Evolutionary conservation across 441 rosid species (phyloP).

Genomic region (Melastoma candidum): DNA sequence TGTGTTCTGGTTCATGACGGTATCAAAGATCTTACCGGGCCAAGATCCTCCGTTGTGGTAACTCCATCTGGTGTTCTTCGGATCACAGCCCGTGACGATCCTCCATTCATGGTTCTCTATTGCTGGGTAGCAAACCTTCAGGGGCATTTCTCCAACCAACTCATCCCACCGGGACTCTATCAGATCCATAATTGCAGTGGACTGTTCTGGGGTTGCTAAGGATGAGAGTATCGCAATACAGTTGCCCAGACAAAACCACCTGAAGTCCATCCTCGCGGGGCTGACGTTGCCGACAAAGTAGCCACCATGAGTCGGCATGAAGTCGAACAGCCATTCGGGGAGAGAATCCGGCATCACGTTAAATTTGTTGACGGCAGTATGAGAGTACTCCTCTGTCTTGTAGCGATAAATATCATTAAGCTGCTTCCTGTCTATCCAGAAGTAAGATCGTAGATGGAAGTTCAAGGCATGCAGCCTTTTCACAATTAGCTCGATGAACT

Average conservation of each 20-base stretch:
- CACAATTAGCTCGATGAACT: conserved; percentile 2
- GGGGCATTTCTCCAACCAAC: conserved; percentile 8
- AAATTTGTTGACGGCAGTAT: conserved; percentile 7
- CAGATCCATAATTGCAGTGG: conserved; percentile 5
- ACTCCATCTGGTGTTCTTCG: conserved; percentile 10
- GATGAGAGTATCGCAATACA: conserved; percentile 5
- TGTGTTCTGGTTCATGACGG: neutral
- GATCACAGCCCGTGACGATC: conserved; percentile 7
- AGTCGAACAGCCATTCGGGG: conserved; percentile 10
- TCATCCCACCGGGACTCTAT: conserved; percentile 7
- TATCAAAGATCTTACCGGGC: conserved; percentile 1
- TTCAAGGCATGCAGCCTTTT: conserved; percentile 5
- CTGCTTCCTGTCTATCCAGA: conserved; percentile 6
- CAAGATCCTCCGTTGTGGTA: conserved; percentile 11
- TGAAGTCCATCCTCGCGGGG: conserved; percentile 10
- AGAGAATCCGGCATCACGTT: conserved; percentile 8
- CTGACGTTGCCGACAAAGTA: conserved; percentile 8
- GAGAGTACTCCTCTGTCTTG: conserved; percentile 9
- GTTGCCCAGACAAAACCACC: conserved; percentile 10
- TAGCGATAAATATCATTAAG: conserved; percentile 7
- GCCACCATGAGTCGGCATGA: conserved; percentile 5
- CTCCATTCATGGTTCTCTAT: conserved; percentile 8
- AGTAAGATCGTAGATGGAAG: conserved; percentile 4
- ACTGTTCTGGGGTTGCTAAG: conserved; percentile 3
- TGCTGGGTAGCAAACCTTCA: conserved; percentile 6